A percentile compares a stretch with the other conserved stretches of the same genome.
phyloP scores from a whole-genome alignment of 1,284 basidiomycete genomes.

The Ceratobasidium sp. region DNA sequence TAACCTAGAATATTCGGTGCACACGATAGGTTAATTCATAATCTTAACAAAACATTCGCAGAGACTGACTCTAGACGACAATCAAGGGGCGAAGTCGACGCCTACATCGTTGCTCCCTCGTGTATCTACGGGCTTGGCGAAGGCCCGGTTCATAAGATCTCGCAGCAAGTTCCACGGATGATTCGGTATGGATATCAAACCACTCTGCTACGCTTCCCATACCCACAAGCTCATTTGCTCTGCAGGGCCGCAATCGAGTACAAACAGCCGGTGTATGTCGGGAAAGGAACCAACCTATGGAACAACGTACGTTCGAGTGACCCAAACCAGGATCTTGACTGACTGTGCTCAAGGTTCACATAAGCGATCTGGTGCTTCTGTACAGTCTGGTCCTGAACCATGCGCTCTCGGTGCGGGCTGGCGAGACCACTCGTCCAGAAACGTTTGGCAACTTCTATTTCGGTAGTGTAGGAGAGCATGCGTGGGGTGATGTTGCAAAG shows the following conservation, averaged over 20 bases:
- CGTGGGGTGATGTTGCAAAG: slow-evolving; percentile 38
- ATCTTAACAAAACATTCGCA: not conserved
- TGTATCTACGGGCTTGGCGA: slow-evolving; percentile 51
- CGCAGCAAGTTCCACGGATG: slow-evolving; percentile 39
- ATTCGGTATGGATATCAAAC: slow-evolving; percentile 30
- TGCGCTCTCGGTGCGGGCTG: slow-evolving; percentile 36
- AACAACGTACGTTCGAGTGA: slow-evolving; percentile 31
- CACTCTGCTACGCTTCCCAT: slow-evolving; percentile 41
- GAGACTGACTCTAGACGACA: not conserved
- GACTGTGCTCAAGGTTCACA: slow-evolving; percentile 41
- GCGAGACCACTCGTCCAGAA: not conserved
- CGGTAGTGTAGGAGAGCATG: slow-evolving; percentile 35
- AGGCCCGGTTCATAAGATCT: slow-evolving; percentile 43
- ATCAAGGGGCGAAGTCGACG: slow-evolving; percentile 45
- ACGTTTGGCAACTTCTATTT: slow-evolving; percentile 40
- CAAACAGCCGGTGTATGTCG: slow-evolving; percentile 48
- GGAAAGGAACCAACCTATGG: slow-evolving; percentile 49
- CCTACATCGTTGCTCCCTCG: slow-evolving; percentile 51
- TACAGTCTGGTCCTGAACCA: slow-evolving; percentile 43
- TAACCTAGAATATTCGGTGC: slow-evolving; percentile 48
- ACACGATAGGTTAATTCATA: slow-evolving; percentile 43
- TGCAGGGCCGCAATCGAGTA: slow-evolving; percentile 48
- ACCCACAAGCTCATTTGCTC: slow-evolving; percentile 37
- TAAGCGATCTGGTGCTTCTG: slow-evolving; percentile 43
- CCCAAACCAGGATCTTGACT: not conserved